Conservation (phyloP, 768 basidiomycete species). For the Candolleomyces aberdarensis region DNA sequence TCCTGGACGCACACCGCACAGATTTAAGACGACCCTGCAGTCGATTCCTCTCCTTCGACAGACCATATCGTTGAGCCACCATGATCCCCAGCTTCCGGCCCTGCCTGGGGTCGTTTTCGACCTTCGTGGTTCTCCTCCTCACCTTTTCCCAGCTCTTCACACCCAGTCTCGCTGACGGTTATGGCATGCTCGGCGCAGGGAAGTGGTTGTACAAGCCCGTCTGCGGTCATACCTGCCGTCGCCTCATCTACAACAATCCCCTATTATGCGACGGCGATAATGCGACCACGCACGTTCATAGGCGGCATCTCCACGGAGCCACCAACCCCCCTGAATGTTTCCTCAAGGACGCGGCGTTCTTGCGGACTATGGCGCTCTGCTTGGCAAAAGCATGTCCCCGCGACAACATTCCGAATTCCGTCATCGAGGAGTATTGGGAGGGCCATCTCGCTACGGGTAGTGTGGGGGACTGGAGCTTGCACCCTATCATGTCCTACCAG, state of each 20-base stretch:
- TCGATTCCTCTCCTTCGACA: no score
- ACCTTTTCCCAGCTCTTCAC: not conserved
- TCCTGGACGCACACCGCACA: no score
- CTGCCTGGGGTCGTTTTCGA: no score
- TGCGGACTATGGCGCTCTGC: constrained; percentile 10
- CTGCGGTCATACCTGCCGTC: constrained; percentile 9
- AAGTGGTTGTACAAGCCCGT: constrained; percentile 5
- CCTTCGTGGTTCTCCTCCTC: no score
- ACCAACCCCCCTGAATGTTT: constrained; percentile 7
- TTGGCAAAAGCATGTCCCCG: constrained; percentile 4
- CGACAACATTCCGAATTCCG: constrained; percentile 1
- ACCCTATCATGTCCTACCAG: constrained; percentile 7
- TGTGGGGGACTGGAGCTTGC: constrained; percentile 5
- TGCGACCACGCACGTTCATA: not conserved
- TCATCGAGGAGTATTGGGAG: constrained; percentile 9
- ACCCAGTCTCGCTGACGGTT: constrained; percentile 1
- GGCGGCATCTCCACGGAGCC: not conserved
- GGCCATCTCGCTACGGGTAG: constrained; percentile 6
- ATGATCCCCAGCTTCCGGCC: no score
- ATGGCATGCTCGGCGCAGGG: constrained; percentile 4
- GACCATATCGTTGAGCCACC: no score
- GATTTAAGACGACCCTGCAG: no score
- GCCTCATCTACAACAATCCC: not conserved
- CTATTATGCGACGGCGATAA: not conserved
- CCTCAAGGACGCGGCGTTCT: constrained; percentile 10